Percentiles rank a stretch among this genome's conserved stretches.
Evolutionary conservation across 495 filamentous ascomycete genomes (phyloP).

Genomic region (Aspergillus steynii): DNA sequence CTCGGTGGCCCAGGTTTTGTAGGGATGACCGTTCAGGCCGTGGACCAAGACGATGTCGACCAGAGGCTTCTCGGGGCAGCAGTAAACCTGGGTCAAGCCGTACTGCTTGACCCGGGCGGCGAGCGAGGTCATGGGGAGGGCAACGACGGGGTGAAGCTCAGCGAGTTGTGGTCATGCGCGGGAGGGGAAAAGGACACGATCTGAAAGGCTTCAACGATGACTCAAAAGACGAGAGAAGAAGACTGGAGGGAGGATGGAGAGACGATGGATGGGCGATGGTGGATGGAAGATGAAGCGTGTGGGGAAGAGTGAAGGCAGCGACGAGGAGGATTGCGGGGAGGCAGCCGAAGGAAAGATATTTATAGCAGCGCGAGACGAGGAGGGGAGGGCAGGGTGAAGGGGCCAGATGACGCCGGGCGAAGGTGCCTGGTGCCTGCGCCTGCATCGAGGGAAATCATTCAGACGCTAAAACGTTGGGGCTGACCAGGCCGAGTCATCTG

Average conservation of each 20-base stretch:
- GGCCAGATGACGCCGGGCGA: constrained; percentile 20
- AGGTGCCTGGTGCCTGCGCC: constrained; percentile 17
- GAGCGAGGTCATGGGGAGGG: constrained; percentile 26
- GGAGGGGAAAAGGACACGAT: background rate
- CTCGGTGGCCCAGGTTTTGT: constrained; percentile 71
- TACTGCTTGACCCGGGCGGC: constrained; percentile 57
- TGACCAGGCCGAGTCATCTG: no score
- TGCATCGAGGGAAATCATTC: background rate
- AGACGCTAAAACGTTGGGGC: no score
- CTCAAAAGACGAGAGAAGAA: background rate
- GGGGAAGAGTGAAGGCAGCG: background rate
- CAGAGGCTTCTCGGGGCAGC: constrained; percentile 43
- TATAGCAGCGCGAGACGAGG: background rate
- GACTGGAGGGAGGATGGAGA: background rate
- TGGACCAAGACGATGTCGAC: constrained; percentile 74
- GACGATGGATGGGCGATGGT: no score
- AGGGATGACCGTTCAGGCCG: constrained; percentile 77
- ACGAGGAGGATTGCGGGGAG: background rate
- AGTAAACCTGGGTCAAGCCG: constrained; percentile 69
- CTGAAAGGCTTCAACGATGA: background rate
- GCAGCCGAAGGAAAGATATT: background rate
- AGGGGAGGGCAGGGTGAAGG: constrained; percentile 9
- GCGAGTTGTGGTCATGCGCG: background rate
- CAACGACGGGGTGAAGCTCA: background rate
- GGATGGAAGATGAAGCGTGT: background rate